Base-by-base conservation (phyloP, 2,329 filamentous ascomycete genomes). In the Colletotrichum scovillei region DNA sequence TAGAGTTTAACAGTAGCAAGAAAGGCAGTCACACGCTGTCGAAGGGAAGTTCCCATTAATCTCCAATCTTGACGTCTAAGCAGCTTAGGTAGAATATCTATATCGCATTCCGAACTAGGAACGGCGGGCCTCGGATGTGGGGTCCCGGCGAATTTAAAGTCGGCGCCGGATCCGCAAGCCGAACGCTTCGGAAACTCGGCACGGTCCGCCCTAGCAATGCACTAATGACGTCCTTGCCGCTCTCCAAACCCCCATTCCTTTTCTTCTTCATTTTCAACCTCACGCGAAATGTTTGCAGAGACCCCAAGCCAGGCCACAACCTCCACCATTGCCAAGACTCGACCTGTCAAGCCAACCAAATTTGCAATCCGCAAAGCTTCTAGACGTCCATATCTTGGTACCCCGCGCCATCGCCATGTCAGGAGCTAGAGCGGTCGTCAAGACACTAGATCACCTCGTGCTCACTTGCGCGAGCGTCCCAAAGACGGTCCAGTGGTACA, bases 401-500 rank as follows among this genome's bases (percentile, higher is more conserved):
- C 16, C 26, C 38, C 26, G 2, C 7, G 7, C 22, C 24, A 11
- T 8, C 32, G 52, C 4, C 8, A 72, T 72, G 69, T 46, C 69
- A 1, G 57, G 57, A 19, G 63, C 69, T 3, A 53, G 69, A 68
- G 77, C 78, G 0, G 67, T 78, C 28, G 82, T 86, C 72, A 84
- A 81, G 63, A 86, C 88, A 9, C 82, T 92, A 16, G 90, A 92
- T 79, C 90, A 92, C 76, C 80, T 92, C 9, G 90, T 92, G 73
- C 83, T 92, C 22, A 92, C 90, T 1, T 89, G 89, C 73, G 81
- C 82, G 52, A 85, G 85, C 69, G 83, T 91, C 5, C 78, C 83
- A 5, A 81, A 81, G 11, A 90, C 88, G 0, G 82, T 87, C 35
- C 76, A 82, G 46, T 92, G 90, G 84, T 92, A 92, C 81, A 85